These are phyloP conservation scores for Tulasnella sp. DNA, from an alignment of 768 basidiomycete genomes.

Conservation along the genomic window DNA sequence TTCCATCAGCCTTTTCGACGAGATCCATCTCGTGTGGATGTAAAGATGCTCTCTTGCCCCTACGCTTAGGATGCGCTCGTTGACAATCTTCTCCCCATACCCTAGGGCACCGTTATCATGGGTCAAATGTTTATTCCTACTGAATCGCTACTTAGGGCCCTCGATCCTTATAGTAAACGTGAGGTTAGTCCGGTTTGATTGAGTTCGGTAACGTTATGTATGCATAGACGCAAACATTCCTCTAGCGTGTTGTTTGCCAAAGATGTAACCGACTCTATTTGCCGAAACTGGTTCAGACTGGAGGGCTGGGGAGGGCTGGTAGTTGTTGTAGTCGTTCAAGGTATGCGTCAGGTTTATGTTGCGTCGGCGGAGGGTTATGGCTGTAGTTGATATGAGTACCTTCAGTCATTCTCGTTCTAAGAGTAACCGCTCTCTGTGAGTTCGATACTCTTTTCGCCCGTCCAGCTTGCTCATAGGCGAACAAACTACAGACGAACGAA, in stretches of 20 bases:
- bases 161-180: neutral
- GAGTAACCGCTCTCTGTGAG: constrained; percentile 15
- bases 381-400: neutral
- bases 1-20: constrained; percentile 4
- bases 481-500: neutral
- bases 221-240: neutral
- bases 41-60: neutral
- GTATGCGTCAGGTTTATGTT: neutral
- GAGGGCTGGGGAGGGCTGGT: constrained; percentile 22
- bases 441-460: neutral
- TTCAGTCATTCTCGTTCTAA: constrained; percentile 17
- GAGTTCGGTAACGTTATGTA: neutral
- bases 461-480: neutral
- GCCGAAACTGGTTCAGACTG: constrained; percentile 6
- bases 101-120: constrained; percentile 6
- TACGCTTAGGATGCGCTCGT: too few relatives aligned
- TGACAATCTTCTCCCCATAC: neutral
- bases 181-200: neutral
- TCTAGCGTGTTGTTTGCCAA: neutral
- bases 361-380: neutral
- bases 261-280: neutral
- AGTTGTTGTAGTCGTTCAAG: constrained; percentile 6
- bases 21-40: neutral
- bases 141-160: constrained; percentile 24
- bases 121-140: constrained; percentile 15